Base-by-base conservation (phyloP, 106 monocot species). In the Dendrobium nobile region DNA sequence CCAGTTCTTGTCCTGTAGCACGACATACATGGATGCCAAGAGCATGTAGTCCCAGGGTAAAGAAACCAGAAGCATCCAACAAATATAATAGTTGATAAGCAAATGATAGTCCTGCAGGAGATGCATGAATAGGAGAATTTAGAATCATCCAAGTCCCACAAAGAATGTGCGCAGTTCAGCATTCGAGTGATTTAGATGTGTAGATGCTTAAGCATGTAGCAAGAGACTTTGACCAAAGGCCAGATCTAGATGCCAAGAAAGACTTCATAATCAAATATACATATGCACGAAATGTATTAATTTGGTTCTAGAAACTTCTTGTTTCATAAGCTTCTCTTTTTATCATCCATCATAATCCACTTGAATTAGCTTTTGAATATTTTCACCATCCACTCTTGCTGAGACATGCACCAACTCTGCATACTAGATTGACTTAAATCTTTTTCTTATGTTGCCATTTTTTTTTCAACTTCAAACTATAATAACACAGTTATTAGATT, bases 1-100 rank as follows among this genome's bases (percentile, higher is more conserved):
- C 98, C 98, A 94, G 77, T 84, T 98, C 98, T 84, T 98, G 98
- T 75, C 94, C 95, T 42, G 95, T 92, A 72, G 95, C 92, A 81
- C 95, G 95, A 47, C 87, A 95, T 28, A 95, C 95, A 78, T 98
- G 94, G 85, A 98, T 78, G 33, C 94, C 92, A 22, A 98, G 87
- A 24, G 81, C 85, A 88, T 98, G 98, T 42, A 98, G 80, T n/a
- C 85, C 88, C 26, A 85, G 85, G 78, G 68, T 85, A 78, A 92
- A 98, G 75, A 91, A 98, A 20, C 86, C 91, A 88, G 94, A 95
- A 79, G 92, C 94, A 91, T 98, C 95, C 93, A 95, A 82, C 64
- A 95, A 79, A 87, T 95, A 95, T 58, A 95, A 74, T 26, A 95
- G 81, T 81, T 90, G 92, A 80, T 95, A 95, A 67, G 88, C 88